Conservation (phyloP, 345 rosid species). For the Populus simonii region DNA sequence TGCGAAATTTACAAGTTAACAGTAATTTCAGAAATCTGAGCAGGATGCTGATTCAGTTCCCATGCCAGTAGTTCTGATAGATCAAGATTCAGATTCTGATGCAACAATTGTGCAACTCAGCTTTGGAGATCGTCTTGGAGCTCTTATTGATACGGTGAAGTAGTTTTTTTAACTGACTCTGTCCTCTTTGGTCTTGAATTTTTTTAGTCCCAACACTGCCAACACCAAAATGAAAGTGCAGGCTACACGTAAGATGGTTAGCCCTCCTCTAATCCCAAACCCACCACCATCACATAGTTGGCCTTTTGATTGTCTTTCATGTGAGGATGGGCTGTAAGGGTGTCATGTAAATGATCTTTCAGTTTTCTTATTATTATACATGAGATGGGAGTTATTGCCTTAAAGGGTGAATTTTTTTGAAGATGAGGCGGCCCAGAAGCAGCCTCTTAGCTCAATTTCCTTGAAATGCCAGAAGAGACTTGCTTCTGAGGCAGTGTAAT, state of each 20-base stretch:
- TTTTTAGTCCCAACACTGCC: neutral
- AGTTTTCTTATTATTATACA: neutral
- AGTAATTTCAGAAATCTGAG: constrained; percentile 51
- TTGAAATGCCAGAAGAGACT: neutral
- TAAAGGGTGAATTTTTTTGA: neutral
- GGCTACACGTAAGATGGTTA: neutral
- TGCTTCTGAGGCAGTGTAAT: neutral
- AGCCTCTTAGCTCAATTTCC: neutral
- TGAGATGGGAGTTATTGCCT: neutral
- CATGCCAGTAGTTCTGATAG: constrained; percentile 73
- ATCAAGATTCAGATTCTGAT: constrained; percentile 84
- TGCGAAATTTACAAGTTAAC: constrained; percentile 16
- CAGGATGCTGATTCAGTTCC: constrained; percentile 52
- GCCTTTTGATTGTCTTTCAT: neutral
- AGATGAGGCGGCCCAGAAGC: neutral
- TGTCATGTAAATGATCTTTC: neutral
- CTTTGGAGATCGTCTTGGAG: constrained; percentile 97
- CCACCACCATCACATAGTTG: neutral
- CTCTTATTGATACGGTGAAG: constrained; percentile 83
- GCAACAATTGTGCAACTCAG: constrained; percentile 84
- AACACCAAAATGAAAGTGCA: neutral
- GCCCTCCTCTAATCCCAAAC: neutral
- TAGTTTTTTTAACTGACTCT: constrained; percentile 1
- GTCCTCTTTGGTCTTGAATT: neutral
- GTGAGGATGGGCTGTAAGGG: neutral